phyloP scores from a whole-genome alignment of 192 early-diverging fungal genomes.

The Coemansia sp. region DNA sequence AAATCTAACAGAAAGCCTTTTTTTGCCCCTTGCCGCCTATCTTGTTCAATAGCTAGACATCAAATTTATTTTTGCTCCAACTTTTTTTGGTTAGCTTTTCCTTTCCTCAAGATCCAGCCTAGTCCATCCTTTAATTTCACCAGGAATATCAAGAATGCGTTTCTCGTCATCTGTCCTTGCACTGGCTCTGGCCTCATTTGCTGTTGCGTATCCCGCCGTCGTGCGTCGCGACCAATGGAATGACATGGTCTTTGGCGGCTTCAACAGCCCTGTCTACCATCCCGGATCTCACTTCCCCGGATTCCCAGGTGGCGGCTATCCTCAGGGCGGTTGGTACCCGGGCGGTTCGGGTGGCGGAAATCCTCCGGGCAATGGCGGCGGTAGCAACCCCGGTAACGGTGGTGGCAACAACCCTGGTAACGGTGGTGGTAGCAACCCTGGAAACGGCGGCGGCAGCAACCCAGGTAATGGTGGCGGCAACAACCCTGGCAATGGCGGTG shows the following conservation, averaged over 20 bases:
- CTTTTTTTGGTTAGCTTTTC: background rate
- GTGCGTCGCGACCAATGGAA: constrained; percentile 13
- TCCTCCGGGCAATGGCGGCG: constrained; percentile 21
- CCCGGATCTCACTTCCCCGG: constrained; percentile 13
- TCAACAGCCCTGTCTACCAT: constrained; percentile 3
- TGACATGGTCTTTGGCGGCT: constrained; percentile 5
- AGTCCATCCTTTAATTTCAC: background rate
- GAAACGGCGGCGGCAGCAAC: background rate
- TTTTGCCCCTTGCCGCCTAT: background rate
- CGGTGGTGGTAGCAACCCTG: constrained; percentile 3
- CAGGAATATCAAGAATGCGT: constrained; percentile 33
- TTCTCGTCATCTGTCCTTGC: constrained; percentile 30
- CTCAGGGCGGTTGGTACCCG: background rate
- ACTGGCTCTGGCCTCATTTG: constrained; percentile 25
- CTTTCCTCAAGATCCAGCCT: background rate
- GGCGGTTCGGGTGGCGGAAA: constrained; percentile 8
- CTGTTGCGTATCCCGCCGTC: constrained; percentile 20
- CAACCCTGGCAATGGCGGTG: background rate
- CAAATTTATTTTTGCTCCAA: background rate
- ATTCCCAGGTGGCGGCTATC: constrained; percentile 15
- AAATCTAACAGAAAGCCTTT: constrained; percentile 16
- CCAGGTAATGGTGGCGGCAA: constrained; percentile 5
- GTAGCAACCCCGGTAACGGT: background rate
- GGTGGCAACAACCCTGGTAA: background rate
- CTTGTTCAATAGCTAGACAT: background rate